These are phyloP conservation scores for Scleroderma bovista DNA, from an alignment of 768 basidiomycete species.

Conservation along the genomic window DNA sequence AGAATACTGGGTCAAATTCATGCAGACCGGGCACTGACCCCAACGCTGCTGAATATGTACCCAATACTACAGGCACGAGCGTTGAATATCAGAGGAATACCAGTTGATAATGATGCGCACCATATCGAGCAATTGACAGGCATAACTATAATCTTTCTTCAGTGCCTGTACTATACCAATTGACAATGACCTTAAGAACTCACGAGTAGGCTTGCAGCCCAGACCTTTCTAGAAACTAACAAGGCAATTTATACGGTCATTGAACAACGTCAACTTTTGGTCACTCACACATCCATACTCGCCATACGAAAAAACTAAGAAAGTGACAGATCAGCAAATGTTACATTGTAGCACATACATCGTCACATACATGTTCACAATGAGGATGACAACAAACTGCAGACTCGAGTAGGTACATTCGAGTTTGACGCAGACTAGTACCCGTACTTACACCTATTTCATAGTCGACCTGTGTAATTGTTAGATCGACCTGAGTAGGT, in stretches of 20 bases:
- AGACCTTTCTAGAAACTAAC: not conserved
- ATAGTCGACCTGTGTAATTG: not conserved
- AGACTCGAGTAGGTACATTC: not conserved
- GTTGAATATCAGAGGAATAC: not conserved
- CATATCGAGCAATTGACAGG: not conserved
- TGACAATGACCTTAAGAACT: not conserved
- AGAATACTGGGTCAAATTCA: not conserved
- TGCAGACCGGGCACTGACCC: not conserved
- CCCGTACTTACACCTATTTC: not conserved
- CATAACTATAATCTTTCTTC: not conserved
- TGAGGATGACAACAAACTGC: not conserved
- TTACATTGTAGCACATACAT: no score
- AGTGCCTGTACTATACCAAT: no score
- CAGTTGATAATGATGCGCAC: not conserved
- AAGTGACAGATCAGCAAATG: not conserved
- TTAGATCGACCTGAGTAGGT: not conserved
- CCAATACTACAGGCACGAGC: not conserved
- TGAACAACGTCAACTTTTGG: not conserved
- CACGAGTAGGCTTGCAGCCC: not conserved
- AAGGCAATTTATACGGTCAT: not conserved
- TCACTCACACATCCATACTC: slow-evolving; percentile 3
- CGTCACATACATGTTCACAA: not conserved
- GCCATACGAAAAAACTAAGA: slow-evolving; percentile 6
- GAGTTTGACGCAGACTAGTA: not conserved
- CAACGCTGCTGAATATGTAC: not conserved